Evolutionary conservation across 1,284 basidiomycete species (phyloP).

Genomic region (Fomes fomentarius): DNA sequence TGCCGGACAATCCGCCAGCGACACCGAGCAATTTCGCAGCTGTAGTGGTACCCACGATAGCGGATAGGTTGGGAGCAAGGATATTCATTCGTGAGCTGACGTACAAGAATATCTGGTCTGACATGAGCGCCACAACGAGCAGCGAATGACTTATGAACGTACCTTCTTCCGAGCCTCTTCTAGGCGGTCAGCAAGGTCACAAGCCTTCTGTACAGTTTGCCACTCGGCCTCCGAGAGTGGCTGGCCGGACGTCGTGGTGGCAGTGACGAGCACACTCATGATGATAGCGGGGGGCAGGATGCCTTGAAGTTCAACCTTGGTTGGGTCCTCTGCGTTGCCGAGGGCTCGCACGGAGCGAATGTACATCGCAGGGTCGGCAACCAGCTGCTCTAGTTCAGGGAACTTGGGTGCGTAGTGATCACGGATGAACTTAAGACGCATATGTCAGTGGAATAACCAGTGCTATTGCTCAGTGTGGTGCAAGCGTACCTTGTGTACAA

Average conservation of each 20-base stretch:
- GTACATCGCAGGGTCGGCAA: constrained; percentile 91
- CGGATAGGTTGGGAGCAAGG: constrained; percentile 96
- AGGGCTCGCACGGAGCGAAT: constrained; percentile 90
- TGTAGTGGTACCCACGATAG: constrained; percentile 97
- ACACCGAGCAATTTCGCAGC: constrained; percentile 98
- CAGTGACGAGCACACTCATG: constrained; percentile 96
- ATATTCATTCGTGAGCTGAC: constrained; percentile 99
- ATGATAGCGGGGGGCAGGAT: constrained; percentile 91
- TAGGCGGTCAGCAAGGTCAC: constrained; percentile 85
- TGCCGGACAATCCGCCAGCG: constrained; percentile 88
- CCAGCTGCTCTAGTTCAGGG: constrained; percentile 95
- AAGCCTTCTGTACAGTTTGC: constrained; percentile 83
- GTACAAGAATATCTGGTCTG: constrained; percentile 88
- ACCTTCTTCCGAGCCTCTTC: constrained; percentile 89
- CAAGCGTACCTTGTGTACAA: constrained; percentile 91
- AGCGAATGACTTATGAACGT: constrained; percentile 10
- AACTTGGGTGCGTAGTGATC: constrained; percentile 97
- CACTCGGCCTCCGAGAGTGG: constrained; percentile 75
- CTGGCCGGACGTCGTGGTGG: constrained; percentile 87
- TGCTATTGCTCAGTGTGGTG: neutral
- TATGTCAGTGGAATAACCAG: neutral
- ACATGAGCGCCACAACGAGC: neutral
- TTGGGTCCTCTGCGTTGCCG: constrained; percentile 87
- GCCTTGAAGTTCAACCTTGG: constrained; percentile 79
- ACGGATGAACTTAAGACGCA: constrained; percentile 80